phyloP scores from a whole-genome alignment of 805 yeast species.

The Candida boleticola region DNA sequence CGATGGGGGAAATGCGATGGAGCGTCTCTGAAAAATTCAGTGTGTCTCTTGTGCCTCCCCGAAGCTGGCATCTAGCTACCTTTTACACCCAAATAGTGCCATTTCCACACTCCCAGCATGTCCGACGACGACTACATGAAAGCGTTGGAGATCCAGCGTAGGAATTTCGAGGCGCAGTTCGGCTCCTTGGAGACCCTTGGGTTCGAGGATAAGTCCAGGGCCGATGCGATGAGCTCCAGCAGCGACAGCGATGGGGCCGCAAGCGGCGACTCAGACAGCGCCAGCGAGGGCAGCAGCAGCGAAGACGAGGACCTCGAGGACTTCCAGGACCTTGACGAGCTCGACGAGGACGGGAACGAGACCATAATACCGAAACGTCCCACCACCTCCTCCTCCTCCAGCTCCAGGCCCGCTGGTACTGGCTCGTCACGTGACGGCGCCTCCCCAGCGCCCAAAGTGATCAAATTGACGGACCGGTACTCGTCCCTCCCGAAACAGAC shows the following conservation, averaged over 20 bases:
- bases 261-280: conserved; percentile 20
- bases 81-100: no score
- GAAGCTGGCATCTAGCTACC: no score
- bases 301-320: conserved; percentile 9
- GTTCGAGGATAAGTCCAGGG: conserved; percentile 26
- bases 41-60: no score
- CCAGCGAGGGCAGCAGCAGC: conserved; percentile 14
- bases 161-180: conserved; percentile 62
- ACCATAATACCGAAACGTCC: no score
- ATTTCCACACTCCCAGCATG: conserved; percentile 2
- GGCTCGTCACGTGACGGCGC: neutral
- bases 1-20: no score
- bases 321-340: conserved; percentile 10
- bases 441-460: conserved; percentile 30
- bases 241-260: conserved; percentile 15
- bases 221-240: conserved; percentile 12
- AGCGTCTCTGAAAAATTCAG: no score
- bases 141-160: conserved; percentile 51
- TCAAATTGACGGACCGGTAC: conserved; percentile 43
- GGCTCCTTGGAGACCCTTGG: conserved; percentile 54
- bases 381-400: neutral
- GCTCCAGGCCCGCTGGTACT: neutral
- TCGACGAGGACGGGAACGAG: conserved; percentile 7
- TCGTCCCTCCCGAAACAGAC: conserved; percentile 21
- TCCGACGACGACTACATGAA: conserved; percentile 30